Percentiles rank a stretch among this genome's conserved stretches.
Conservation (phyloP, 768 basidiomycete species). For the Fibroporia radiculosa region DNA sequence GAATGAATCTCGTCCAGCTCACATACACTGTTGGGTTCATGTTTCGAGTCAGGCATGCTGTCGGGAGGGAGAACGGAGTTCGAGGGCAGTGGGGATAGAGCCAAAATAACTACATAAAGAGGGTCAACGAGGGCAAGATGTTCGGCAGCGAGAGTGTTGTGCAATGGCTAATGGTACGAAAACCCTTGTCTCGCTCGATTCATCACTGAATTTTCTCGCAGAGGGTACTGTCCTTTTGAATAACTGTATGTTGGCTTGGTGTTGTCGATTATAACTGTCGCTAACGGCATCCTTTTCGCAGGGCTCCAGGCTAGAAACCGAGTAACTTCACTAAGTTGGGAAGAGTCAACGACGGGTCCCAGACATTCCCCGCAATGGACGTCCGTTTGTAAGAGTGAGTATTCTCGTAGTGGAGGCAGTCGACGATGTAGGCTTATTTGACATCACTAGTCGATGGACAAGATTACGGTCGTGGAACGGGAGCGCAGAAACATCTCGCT, state of each 20-base stretch:
- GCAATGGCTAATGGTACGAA: not conserved
- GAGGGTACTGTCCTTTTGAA: conserved; percentile 25
- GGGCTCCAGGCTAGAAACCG: conserved; percentile 46
- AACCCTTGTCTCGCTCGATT: not conserved
- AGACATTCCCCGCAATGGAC: conserved; percentile 46
- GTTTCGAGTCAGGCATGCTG: too few relatives aligned
- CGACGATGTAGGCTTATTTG: too few relatives aligned
- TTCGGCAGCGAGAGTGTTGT: not conserved
- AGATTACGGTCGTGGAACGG: conserved; percentile 16
- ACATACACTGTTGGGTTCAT: too few relatives aligned
- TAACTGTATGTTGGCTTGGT: conserved; percentile 26
- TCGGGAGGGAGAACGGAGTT: too few relatives aligned
- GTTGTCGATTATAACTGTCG: not conserved
- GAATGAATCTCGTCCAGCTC: too few relatives aligned
- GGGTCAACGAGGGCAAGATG: too few relatives aligned
- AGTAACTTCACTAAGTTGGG: conserved; percentile 45
- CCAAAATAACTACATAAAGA: too few relatives aligned
- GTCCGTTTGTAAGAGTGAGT: conserved; percentile 49
- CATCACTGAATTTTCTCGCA: not conserved
- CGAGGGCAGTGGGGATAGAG: not conserved
- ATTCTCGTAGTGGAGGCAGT: too few relatives aligned
- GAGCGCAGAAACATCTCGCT: conserved; percentile 37
- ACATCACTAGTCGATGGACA: conserved; percentile 4
- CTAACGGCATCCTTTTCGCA: conserved; percentile 15
- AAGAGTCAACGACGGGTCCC: conserved; percentile 37